A percentile compares a stretch with the other conserved stretches of the same genome.
Conservation (phyloP, 2,329 filamentous ascomycete species). For the Colletotrichum tropicale region DNA sequence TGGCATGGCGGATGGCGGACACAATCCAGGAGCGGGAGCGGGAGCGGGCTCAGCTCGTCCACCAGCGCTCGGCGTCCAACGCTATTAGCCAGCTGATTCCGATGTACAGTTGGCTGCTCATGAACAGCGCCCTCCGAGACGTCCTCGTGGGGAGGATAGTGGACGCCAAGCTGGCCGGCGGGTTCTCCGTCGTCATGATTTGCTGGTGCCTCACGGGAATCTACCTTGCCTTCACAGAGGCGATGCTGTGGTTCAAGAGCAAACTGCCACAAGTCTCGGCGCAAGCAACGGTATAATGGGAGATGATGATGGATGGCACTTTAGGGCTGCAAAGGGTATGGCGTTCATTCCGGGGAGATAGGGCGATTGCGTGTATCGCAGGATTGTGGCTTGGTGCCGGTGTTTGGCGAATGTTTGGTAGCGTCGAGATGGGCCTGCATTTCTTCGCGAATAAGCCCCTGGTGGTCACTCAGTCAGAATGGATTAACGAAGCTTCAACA, state of each 20-base stretch:
- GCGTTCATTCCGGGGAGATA: not conserved
- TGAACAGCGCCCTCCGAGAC: slow-evolving; percentile 43
- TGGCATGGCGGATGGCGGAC: slow-evolving; percentile 67
- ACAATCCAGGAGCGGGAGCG: slow-evolving; percentile 51
- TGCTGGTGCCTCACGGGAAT: slow-evolving; percentile 54
- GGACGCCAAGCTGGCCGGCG: slow-evolving; percentile 48
- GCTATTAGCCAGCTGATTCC: slow-evolving; percentile 36
- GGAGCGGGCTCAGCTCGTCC: slow-evolving; percentile 26
- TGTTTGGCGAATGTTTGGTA: not conserved
- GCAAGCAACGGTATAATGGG: not conserved
- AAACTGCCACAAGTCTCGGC: not conserved
- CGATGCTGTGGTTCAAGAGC: slow-evolving; percentile 37
- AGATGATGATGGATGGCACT: not conserved
- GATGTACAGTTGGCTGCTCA: slow-evolving; percentile 48
- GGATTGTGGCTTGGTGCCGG: not conserved
- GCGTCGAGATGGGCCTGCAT: not conserved
- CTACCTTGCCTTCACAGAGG: slow-evolving; percentile 54
- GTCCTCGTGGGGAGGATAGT: slow-evolving; percentile 39
- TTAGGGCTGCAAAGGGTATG: not conserved
- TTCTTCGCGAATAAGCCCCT: not conserved
- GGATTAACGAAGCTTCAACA: not conserved
- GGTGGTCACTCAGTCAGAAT: not conserved
- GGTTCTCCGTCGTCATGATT: slow-evolving; percentile 49
- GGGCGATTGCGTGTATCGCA: not conserved
- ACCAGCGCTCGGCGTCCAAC: slow-evolving; percentile 8